Evolutionary conservation across 805 yeast species (phyloP).

Genomic region (Ogataea ramenticola): DNA sequence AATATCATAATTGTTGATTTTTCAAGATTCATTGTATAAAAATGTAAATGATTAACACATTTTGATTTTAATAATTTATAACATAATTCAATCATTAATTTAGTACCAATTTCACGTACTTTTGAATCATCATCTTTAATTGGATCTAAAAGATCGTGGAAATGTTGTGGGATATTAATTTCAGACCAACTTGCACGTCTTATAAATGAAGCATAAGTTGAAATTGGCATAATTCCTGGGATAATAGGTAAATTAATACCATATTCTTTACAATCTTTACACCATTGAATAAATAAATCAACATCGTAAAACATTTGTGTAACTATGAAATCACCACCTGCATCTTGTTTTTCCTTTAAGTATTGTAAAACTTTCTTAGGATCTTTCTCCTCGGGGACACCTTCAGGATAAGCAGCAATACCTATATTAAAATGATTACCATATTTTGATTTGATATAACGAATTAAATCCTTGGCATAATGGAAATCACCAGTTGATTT

Average conservation of each 20-base stretch:
- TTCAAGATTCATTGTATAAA: conserved; percentile 97
- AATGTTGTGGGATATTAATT: conserved; percentile 68
- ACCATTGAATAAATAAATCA: conserved; percentile 81
- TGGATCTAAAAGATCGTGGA: conserved; percentile 64
- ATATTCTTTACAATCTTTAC: conserved; percentile 52
- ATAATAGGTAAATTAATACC: conserved; percentile 84
- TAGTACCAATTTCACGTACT: conserved; percentile 81
- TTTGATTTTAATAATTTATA: conserved; percentile 61
- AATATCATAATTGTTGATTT: conserved; percentile 83
- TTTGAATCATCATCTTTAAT: conserved; percentile 84
- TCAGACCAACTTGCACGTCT: conserved; percentile 96
- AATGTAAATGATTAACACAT: conserved; percentile 77
- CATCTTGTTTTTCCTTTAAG: conserved; percentile 84
- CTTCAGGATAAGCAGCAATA: conserved; percentile 97
- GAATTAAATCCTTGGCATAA: conserved; percentile 82
- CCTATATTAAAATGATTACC: conserved; percentile 92
- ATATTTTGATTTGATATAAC: conserved; percentile 64
- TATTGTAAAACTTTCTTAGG: conserved; percentile 44
- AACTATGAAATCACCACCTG: conserved; percentile 88
- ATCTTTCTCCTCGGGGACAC: conserved; percentile 82
- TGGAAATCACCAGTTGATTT: conserved; percentile 78
- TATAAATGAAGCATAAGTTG: conserved; percentile 87
- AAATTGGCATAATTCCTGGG: conserved; percentile 98
- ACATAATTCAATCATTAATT: conserved; percentile 81
- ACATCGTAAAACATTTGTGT: conserved; percentile 98